Evolutionary conservation across 2,329 filamentous ascomycete genomes (phyloP).

Genomic region (Botryotinia convoluta): DNA sequence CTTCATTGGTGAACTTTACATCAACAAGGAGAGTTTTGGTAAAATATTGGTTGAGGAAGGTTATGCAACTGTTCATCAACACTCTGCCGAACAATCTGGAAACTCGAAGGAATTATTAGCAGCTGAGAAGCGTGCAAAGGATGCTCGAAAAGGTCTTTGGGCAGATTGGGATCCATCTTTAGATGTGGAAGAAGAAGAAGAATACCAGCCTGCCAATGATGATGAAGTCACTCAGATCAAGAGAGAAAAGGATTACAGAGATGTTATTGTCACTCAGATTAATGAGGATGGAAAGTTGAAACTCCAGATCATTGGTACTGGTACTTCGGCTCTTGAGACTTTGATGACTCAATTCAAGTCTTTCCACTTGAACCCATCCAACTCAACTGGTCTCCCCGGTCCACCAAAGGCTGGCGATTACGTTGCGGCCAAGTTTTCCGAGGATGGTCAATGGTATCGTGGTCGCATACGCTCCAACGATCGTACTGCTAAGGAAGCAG

Average conservation of each 20-base stretch:
- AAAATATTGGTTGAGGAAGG: conserved; percentile 93
- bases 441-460: conserved; percentile 92
- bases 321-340: conserved; percentile 79
- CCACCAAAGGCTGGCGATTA: conserved; percentile 88
- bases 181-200: conserved; percentile 64
- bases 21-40: conserved; percentile 94
- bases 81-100: conserved; percentile 93
- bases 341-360: conserved; percentile 88
- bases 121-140: conserved; percentile 87
- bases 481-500: conserved; percentile 80
- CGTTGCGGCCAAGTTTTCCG: conserved; percentile 86
- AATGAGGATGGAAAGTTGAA: conserved; percentile 81
- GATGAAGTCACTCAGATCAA: conserved; percentile 53
- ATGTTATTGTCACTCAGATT: conserved; percentile 88
- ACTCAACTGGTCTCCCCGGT: conserved; percentile 68
- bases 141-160: conserved; percentile 84
- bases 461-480: conserved; percentile 90
- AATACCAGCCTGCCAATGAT: conserved; percentile 50
- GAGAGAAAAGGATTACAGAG: conserved; percentile 82
- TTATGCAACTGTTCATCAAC: conserved; percentile 85
- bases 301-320: conserved; percentile 84
- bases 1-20: conserved; percentile 91
- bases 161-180: conserved; percentile 90
- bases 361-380: conserved; percentile 83
- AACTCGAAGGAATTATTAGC: conserved; percentile 83